phyloP scores from a whole-genome alignment of 2,329 filamentous ascomycete species.

The Sporothrix schenckii region DNA sequence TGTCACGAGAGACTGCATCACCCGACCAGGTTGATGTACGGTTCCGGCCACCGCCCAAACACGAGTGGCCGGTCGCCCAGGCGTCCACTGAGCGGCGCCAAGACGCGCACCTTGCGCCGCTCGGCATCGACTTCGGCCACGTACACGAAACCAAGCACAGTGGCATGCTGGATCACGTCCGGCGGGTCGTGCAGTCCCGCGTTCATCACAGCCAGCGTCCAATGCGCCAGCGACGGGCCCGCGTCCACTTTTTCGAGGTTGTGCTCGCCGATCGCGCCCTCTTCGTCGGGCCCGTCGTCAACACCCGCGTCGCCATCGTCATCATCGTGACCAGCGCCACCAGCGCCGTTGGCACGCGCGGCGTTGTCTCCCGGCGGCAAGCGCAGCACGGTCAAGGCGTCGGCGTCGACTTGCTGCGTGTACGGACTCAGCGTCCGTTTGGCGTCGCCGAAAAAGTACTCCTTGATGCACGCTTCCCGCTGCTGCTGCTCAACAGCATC shows the following conservation, averaged over 20 bases:
- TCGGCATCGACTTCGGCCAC: slow-evolving; percentile 88
- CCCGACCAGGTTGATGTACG: slow-evolving; percentile 74
- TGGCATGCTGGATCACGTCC: slow-evolving; percentile 74
- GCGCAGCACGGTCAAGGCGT: slow-evolving; percentile 72
- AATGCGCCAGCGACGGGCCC: slow-evolving; percentile 72
- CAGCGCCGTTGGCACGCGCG: not conserved
- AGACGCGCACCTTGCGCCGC: slow-evolving; percentile 75
- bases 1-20: slow-evolving; percentile 37
- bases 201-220: slow-evolving; percentile 82
- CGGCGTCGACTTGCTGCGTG: slow-evolving; percentile 81
- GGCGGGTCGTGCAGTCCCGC: slow-evolving; percentile 69
- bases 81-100: slow-evolving; percentile 81
- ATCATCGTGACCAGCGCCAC: not conserved
- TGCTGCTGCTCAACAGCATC: slow-evolving; percentile 71
- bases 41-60: slow-evolving; percentile 85
- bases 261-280: slow-evolving; percentile 32
- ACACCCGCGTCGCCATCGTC: not conserved
- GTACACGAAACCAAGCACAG: slow-evolving; percentile 90
- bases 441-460: slow-evolving; percentile 90
- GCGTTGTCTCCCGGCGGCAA: slow-evolving; percentile 47
- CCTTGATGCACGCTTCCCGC: slow-evolving; percentile 76
- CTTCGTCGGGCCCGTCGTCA: not conserved
- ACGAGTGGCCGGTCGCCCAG: slow-evolving; percentile 79
- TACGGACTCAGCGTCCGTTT: slow-evolving; percentile 80
- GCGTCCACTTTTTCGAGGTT: slow-evolving; percentile 66